These are phyloP conservation scores for Amaranthus cruentus DNA, from an alignment of 148 eudicot genomes.

Conservation along the genomic window DNA sequence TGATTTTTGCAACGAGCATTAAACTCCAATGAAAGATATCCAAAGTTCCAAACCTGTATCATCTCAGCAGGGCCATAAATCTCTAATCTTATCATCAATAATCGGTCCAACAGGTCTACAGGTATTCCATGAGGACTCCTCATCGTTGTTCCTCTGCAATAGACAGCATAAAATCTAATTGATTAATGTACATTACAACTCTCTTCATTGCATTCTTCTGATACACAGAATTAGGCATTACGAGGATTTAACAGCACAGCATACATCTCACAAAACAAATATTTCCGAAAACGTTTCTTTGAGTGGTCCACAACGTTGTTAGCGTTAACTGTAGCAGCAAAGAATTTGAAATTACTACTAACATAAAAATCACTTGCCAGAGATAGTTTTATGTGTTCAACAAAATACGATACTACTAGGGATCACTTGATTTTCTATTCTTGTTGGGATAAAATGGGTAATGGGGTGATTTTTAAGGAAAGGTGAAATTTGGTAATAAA, in stretches of 20 bases:
- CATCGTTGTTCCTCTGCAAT: constrained; percentile 93
- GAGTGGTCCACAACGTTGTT: neutral
- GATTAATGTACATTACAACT: neutral
- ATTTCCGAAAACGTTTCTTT: neutral
- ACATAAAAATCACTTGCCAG: neutral
- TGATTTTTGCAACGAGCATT: neutral
- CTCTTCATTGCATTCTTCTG: neutral
- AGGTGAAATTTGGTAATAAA: no score
- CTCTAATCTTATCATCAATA: constrained; percentile 74
- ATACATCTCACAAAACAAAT: neutral
- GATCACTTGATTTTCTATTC: neutral
- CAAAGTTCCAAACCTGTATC: constrained; percentile 90
- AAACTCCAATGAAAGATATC: neutral
- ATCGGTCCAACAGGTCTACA: constrained; percentile 80
- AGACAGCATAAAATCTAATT: neutral
- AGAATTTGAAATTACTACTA: neutral
- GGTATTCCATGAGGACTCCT: constrained; percentile 95
- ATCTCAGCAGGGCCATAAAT: constrained; percentile 95
- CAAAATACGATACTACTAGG: neutral
- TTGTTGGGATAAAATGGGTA: neutral
- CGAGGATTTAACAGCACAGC: neutral
- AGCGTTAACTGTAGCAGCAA: neutral
- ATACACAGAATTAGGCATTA: neutral
- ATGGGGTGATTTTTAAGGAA: no score
- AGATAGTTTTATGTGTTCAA: neutral